Base-by-base conservation (phyloP, 1,284 basidiomycete genomes). In the Trichosporon ovoides region DNA sequence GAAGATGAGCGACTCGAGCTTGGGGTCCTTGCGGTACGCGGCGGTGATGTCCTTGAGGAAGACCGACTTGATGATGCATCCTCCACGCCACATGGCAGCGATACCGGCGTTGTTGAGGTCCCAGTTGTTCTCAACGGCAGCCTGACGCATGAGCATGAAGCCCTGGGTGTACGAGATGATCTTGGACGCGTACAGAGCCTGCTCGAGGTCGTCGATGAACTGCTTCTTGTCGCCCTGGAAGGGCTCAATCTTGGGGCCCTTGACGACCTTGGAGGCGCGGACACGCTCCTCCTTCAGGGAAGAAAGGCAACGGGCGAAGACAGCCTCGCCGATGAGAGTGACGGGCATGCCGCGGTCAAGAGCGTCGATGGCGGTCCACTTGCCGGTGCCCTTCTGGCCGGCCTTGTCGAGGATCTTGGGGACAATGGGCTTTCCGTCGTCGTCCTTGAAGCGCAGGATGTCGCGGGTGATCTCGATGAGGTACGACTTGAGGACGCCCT, bases 131-230 rank as follows among this genome's bases (percentile, higher is more conserved):
- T 95, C 93, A 78, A 91, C 89, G 56, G 94, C 95, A 56, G 95
- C 95, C 81, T 98, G 89, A 69, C 96, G 85, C 94, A 98, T 97
- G 72, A 99, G 85, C 87, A 98, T 96, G 83, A 98, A 99, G 69
- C 96, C 96, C 81, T 99, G 96, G 22, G 95, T 91, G 83, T 99
- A 96, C 38, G 92, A 96, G 71, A 96, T 93, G 79, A 99, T 95
- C 85, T 99, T 99, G 72, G 92, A 96, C 51, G 94, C 96, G 80
- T 99, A 98, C 62, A 99, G 84, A 55, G 95, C 95, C 80, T 98
- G 96, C 81, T 98, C 95, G 66, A 99, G 88, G 79, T 98, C 77
- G 66, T 76, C 90, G 77, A 99, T 95, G 83, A 99, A 99, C 77
- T 95, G 89, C 79, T 95, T 84, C 85, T 97, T 98, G 85, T 98